phyloP scores from a whole-genome alignment of 768 basidiomycete species.

The Termitomyces titanicus region DNA sequence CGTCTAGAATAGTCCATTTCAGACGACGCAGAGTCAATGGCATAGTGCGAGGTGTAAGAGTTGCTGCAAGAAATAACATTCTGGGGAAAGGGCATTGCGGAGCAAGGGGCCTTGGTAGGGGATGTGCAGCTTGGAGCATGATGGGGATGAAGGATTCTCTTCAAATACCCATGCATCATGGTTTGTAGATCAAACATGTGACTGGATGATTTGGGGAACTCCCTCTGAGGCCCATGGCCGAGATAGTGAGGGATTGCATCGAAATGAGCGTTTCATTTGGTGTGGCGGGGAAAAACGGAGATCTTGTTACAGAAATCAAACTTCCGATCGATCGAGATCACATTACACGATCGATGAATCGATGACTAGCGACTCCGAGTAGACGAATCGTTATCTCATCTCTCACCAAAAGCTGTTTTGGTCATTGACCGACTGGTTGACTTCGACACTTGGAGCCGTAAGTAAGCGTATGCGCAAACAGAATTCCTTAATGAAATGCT shows the following conservation, averaged over 20 bases:
- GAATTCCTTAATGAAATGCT: too few relatives aligned
- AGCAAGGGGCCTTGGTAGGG: background rate
- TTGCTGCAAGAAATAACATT: background rate
- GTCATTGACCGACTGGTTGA: too few relatives aligned
- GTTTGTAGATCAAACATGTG: constrained; percentile 3
- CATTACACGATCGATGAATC: background rate
- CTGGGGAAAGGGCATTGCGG: background rate
- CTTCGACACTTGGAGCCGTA: too few relatives aligned
- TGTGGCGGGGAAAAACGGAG: too few relatives aligned
- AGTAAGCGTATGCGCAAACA: too few relatives aligned
- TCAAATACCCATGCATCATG: too few relatives aligned
- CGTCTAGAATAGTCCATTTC: background rate
- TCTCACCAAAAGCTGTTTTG: too few relatives aligned
- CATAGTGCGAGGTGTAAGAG: background rate
- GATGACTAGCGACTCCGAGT: background rate
- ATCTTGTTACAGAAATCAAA: background rate
- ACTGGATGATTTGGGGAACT: background rate
- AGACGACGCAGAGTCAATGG: background rate
- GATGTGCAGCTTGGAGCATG: too few relatives aligned
- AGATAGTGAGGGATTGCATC: too few relatives aligned
- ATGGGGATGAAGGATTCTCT: background rate
- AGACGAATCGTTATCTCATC: too few relatives aligned
- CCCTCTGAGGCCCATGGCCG: too few relatives aligned
- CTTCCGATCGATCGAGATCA: constrained; percentile 11
- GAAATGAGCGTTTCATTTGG: too few relatives aligned